Evolutionary conservation across 768 basidiomycete genomes (phyloP), one percentile per base, ranked within the genome.

Genomic region (Suillus ampliporus): DNA sequence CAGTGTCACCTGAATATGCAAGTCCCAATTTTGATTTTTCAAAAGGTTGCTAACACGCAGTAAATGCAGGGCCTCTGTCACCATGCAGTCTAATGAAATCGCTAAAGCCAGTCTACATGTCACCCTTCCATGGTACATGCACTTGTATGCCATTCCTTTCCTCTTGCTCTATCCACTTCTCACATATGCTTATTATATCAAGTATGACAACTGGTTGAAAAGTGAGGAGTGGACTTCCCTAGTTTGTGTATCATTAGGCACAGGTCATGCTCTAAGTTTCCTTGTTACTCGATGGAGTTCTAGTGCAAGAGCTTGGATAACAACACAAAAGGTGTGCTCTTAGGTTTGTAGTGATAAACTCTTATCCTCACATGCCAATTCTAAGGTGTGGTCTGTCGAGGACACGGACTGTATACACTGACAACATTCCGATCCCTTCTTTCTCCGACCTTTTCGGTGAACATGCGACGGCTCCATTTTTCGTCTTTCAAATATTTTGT

Each of bases 151-250:
- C 6, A 61, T 88, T 19, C 93, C 93, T 0, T 93, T 92, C 69
- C 81, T 94, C n/a, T 85, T 83, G 1, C 79, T 94, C 54, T 95
- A 94, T 65, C 93, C 93, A 0, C 73, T 95, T 35, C 84, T 93
- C 35, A 92, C 91, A 28, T 97, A 97, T 75, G 90, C 95, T 23
- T 99, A 98, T 81, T 93, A 90, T 69, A 76, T 95, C 77, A 89
- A 85, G 75, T 97, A 98, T 76, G 93, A 97, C 69, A 79, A 89
- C 64, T 97, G 93, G 91, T 80, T 98, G 60, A 84, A 89, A 71
- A 93, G 92, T 61, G 95, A 97, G 77, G 97, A 99, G 74, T 99
- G 96, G 96, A 97, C 97, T 0, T 99, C 99, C 73, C 85, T 99
- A 23, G 92, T 91, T 41, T 95, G 91, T 67, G 90, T 96, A 15